phyloP scores from a whole-genome alignment of 1,139 yeast genomes.

The Candida dubliniensis region DNA sequence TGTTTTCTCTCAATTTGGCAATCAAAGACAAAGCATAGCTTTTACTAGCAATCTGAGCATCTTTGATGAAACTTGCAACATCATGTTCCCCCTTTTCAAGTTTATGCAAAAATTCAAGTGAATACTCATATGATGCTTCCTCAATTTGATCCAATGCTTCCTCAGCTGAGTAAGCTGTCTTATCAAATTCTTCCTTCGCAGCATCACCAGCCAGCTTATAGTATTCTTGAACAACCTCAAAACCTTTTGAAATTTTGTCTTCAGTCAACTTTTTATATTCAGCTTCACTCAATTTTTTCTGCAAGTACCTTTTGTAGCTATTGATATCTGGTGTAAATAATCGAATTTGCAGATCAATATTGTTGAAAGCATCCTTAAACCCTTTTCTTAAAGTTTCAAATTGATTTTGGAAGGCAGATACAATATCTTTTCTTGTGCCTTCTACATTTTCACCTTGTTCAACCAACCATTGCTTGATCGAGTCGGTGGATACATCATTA shows the following conservation, averaged over 20 bases:
- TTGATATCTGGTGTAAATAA: conserved; percentile 20
- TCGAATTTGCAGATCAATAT: conserved; percentile 18
- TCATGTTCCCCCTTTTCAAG: conserved; percentile 14
- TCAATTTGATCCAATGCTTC: conserved; percentile 24
- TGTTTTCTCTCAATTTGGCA: conserved; percentile 9
- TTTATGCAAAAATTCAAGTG: conserved; percentile 16
- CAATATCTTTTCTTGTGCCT: conserved; percentile 26
- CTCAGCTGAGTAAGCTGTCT: conserved; percentile 20
- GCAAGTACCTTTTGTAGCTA: conserved; percentile 18
- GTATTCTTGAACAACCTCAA: conserved; percentile 36
- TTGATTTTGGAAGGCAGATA: conserved; percentile 15
- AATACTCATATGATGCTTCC: conserved; percentile 23
- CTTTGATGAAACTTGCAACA: conserved; percentile 16
- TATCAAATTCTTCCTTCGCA: conserved; percentile 24
- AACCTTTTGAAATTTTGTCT: conserved; percentile 21
- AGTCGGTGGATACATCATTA: conserved; percentile 22
- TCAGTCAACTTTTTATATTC: conserved; percentile 18
- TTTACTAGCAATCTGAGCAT: conserved; percentile 20
- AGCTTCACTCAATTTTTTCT: conserved; percentile 9
- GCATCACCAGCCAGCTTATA: conserved; percentile 38
- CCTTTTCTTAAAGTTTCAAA: conserved; percentile 8
- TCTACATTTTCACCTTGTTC: conserved; percentile 25
- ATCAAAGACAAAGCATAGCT: conserved; percentile 11
- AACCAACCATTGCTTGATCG: conserved; percentile 25
- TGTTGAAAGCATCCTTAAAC: conserved; percentile 9